Percentiles rank a stretch among this genome's conserved stretches.
Evolutionary conservation across 768 basidiomycete genomes (phyloP).

Genomic region (Pleurotus citrinopileatus): DNA sequence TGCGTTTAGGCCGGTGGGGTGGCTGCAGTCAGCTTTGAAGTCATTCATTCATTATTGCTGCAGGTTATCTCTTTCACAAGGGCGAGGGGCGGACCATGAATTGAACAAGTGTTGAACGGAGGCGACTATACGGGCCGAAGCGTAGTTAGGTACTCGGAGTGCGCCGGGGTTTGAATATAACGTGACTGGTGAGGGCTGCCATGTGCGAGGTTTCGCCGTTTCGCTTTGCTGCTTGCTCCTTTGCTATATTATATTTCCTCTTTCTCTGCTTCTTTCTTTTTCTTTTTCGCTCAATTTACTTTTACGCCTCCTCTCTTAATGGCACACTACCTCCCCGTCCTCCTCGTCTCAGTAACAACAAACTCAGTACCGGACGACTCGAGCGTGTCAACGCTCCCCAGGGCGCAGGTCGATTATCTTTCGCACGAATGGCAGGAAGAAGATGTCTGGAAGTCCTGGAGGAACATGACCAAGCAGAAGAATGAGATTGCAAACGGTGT

Average conservation of each 20-base stretch:
- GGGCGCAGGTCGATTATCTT: conserved; percentile 97
- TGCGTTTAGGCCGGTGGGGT: too few species aligned
- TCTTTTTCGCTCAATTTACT: conserved; percentile 11
- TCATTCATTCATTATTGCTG: too few species aligned
- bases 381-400: conserved; percentile 77
- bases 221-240: background rate
- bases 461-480: conserved; percentile 97
- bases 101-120: background rate
- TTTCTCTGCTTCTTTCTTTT: background rate
- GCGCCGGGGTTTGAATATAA: conserved; percentile 10
- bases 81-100: conserved; percentile 7
- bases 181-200: background rate
- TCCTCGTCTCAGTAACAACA: conserved; percentile 60
- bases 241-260: background rate
- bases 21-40: too few species aligned
- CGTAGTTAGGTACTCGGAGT: background rate
- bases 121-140: conserved; percentile 3
- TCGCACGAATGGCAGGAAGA: conserved; percentile 98
- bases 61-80: too few species aligned
- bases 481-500: conserved; percentile 95
- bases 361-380: conserved; percentile 71
- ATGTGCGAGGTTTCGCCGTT: conserved; percentile 9
- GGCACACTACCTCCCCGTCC: conserved; percentile 70
- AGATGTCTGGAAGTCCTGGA: conserved; percentile 98
- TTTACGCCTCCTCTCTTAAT: conserved; percentile 28